phyloP scores from a whole-genome alignment of 257 asterid genomes.

The Galeopsis tetrahit region DNA sequence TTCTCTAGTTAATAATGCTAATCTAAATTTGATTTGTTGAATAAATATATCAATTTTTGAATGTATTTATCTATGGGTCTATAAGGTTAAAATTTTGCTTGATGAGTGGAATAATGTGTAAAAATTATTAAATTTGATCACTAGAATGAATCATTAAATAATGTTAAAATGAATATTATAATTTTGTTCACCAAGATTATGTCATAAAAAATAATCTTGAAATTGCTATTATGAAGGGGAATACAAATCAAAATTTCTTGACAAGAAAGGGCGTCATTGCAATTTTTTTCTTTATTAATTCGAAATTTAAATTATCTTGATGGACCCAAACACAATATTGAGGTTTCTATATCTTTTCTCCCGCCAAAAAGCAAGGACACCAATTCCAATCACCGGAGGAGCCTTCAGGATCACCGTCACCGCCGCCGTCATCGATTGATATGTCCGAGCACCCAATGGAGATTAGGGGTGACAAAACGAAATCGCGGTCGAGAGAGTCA shows the following conservation, averaged over 20 bases:
- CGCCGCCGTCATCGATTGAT: constrained; percentile 27
- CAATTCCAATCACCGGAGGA: constrained; percentile 28
- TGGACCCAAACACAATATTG: too few relatives aligned
- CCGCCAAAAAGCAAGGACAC: constrained; percentile 49
- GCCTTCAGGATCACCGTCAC: constrained; percentile 26
- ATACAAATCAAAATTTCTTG: too few relatives aligned
- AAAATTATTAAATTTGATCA: too few relatives aligned
- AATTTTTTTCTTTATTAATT: too few relatives aligned
- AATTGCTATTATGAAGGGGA: too few relatives aligned
- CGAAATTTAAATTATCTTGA: too few relatives aligned
- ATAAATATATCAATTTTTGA: background rate
- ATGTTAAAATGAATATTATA: too few relatives aligned
- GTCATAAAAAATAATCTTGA: too few relatives aligned
- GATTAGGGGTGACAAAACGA: constrained; percentile 33
- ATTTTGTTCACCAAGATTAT: too few relatives aligned
- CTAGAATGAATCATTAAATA: too few relatives aligned
- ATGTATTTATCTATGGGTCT: background rate
- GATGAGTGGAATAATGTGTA: background rate
- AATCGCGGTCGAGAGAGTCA: constrained; percentile 32
- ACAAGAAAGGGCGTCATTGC: too few relatives aligned
- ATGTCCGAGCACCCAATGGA: constrained; percentile 52
- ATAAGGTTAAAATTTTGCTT: background rate
- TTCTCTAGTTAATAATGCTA: background rate
- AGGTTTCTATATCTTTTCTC: constrained; percentile 27
- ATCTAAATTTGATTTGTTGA: background rate